These are phyloP conservation scores for Xylaria venustula DNA, from an alignment of 495 filamentous ascomycete genomes.

Conservation along the genomic window DNA sequence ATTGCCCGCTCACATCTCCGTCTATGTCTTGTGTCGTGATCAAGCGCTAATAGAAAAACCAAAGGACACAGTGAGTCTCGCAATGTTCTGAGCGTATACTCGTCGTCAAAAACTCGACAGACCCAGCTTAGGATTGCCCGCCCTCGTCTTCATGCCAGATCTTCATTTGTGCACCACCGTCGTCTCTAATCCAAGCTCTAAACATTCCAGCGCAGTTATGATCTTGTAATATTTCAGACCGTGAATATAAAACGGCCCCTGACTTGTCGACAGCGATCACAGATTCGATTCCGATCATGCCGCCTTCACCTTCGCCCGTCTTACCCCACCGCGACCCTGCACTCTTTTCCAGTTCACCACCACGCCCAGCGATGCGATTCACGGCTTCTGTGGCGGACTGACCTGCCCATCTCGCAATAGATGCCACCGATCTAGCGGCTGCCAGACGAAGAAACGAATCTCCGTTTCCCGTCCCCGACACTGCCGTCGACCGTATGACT, in stretches of 20 bases:
- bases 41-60: slow-evolving; percentile 3
- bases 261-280: slow-evolving; percentile 42
- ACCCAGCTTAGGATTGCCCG: not conserved
- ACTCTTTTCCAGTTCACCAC: slow-evolving; percentile 72
- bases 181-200: slow-evolving; percentile 69
- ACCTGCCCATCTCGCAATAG: slow-evolving; percentile 64
- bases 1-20: not conserved
- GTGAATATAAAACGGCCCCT: slow-evolving; percentile 40
- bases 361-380: slow-evolving; percentile 62
- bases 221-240: slow-evolving; percentile 60
- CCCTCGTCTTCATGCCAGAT: slow-evolving; percentile 52
- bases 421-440: slow-evolving; percentile 70
- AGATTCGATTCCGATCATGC: slow-evolving; percentile 83
- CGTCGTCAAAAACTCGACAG: not conserved
- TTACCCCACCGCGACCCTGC: slow-evolving; percentile 74
- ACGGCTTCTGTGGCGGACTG: slow-evolving; percentile 51
- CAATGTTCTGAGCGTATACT: not conserved
- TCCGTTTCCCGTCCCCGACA: slow-evolving; percentile 87
- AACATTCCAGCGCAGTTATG: slow-evolving; percentile 93
- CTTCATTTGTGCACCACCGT: slow-evolving; percentile 60
- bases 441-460: slow-evolving; percentile 78
- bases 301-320: slow-evolving; percentile 79
- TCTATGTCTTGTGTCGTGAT: slow-evolving; percentile 13
- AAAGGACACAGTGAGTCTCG: not conserved
- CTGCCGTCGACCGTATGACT: slow-evolving; percentile 59